A percentile compares a stretch with the other conserved stretches of the same genome.
phyloP scores from a whole-genome alignment of 257 asterid species.

The Salvia splendens region DNA sequence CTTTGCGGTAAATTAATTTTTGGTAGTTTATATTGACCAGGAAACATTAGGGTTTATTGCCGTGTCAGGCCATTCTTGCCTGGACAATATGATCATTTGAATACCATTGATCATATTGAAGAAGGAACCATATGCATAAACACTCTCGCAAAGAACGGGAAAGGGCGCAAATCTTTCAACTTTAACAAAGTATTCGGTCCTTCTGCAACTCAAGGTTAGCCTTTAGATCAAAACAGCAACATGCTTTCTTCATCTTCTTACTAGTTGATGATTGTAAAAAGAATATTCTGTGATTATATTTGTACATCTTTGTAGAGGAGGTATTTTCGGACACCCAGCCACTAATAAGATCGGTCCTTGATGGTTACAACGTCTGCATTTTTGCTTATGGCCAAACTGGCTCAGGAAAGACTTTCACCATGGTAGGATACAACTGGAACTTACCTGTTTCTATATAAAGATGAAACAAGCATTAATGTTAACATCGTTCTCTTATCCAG shows the following conservation, averaged over 20 bases:
- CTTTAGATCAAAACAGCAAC: slow-evolving; percentile 5
- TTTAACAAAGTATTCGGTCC: slow-evolving; percentile 92
- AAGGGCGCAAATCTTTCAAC: slow-evolving; percentile 63
- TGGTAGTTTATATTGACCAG: slow-evolving; percentile 44
- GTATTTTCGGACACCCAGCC: slow-evolving; percentile 89
- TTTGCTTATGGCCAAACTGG: slow-evolving; percentile 98
- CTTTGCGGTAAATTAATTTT: slow-evolving; percentile 23
- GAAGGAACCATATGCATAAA: slow-evolving; percentile 73
- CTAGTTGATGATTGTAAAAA: neutral
- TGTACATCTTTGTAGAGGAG: slow-evolving; percentile 56
- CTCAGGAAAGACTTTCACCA: slow-evolving; percentile 89
- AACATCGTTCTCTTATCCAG: slow-evolving; percentile 44
- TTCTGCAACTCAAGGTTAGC: slow-evolving; percentile 77
- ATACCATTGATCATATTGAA: slow-evolving; percentile 72
- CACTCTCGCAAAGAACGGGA: slow-evolving; percentile 65
- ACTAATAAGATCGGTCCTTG: slow-evolving; percentile 86
- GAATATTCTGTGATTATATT: slow-evolving; percentile 21
- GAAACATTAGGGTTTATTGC: slow-evolving; percentile 90
- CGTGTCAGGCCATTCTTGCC: slow-evolving; percentile 84
- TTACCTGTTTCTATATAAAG: slow-evolving; percentile 17
- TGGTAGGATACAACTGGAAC: slow-evolving; percentile 49
- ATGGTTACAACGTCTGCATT: slow-evolving; percentile 93
- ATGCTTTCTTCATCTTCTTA: slow-evolving; percentile 11
- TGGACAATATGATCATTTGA: slow-evolving; percentile 55
- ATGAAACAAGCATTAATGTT: slow-evolving; percentile 9